Percentiles rank a stretch among this genome's conserved stretches.
These are phyloP conservation scores for Moringa oleifera DNA, from an alignment of 345 rosid species.

Conservation along the genomic window DNA sequence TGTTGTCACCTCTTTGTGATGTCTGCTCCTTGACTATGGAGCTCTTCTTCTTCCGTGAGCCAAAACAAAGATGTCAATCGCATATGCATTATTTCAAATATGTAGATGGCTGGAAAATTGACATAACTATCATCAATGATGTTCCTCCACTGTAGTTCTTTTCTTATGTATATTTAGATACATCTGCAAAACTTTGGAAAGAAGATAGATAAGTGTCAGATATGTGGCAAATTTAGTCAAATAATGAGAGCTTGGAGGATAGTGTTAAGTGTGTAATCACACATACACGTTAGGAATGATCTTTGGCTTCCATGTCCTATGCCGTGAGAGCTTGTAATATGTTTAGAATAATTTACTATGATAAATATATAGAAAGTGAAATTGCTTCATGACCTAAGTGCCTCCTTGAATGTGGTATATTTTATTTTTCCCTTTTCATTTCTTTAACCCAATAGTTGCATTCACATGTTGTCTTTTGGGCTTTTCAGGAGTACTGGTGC, in stretches of 20 bases:
- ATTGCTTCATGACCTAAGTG: slow-evolving; percentile 3
- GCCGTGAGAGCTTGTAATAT: neutral
- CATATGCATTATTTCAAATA: slow-evolving; percentile 2
- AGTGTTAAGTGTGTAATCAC: neutral
- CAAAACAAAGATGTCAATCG: slow-evolving; percentile 1
- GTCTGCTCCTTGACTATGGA: neutral
- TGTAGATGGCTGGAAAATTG: neutral
- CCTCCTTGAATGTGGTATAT: slow-evolving; percentile 2
- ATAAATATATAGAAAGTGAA: neutral
- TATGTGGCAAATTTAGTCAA: neutral
- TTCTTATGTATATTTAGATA: too few species aligned
- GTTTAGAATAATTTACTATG: slow-evolving; percentile 3
- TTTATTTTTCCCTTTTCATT: slow-evolving; percentile 1
- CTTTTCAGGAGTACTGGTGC: slow-evolving; percentile 94
- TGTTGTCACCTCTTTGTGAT: neutral
- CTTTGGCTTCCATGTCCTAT: neutral
- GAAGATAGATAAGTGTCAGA: too few species aligned
- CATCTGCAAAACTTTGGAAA: too few species aligned
- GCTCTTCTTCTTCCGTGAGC: neutral
- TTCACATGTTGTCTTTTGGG: slow-evolving; percentile 9
- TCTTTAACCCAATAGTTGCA: neutral
- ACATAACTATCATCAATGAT: too few species aligned
- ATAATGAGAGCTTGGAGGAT: neutral
- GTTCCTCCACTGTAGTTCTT: too few species aligned
- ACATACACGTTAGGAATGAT: neutral